Evolutionary conservation across 345 rosid species (phyloP).

Genomic region (Arabis alpina): DNA sequence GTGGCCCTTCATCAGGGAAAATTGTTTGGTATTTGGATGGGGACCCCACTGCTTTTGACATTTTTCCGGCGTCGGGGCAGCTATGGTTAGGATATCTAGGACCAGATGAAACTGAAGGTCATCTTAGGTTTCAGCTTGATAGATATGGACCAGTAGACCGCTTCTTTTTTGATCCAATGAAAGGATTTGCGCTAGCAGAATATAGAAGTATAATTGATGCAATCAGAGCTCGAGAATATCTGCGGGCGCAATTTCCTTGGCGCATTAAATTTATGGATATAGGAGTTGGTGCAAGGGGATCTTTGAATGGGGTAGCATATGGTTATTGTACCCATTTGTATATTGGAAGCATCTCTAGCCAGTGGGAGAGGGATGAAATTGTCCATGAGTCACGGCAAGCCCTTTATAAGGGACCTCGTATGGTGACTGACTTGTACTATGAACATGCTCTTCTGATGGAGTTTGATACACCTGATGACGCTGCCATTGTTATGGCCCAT

Average conservation of each 20-base stretch:
- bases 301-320: conserved; percentile 73
- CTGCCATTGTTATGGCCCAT: conserved; percentile 81
- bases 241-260: conserved; percentile 82
- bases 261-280: conserved; percentile 78
- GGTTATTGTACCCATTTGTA: conserved; percentile 83
- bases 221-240: conserved; percentile 82
- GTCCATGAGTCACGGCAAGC: conserved; percentile 88
- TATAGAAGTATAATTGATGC: conserved; percentile 90
- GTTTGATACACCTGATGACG: conserved; percentile 92
- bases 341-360: conserved; percentile 77
- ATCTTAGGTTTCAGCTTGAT: conserved; percentile 82
- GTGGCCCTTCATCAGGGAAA: conserved; percentile 54
- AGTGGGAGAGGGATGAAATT: conserved; percentile 86
- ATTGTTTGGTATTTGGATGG: conserved; percentile 79
- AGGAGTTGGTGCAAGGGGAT: conserved; percentile 84
- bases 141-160: conserved; percentile 83
- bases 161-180: conserved; percentile 70
- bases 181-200: conserved; percentile 87
- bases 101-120: conserved; percentile 79
- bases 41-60: conserved; percentile 71
- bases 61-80: conserved; percentile 84
- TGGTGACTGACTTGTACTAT: conserved; percentile 71
- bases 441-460: conserved; percentile 91
- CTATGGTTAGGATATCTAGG: conserved; percentile 86
- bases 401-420: conserved; percentile 73